Percentiles rank a stretch among this genome's conserved stretches.
These are phyloP conservation scores for Polytolypa hystricis DNA, from an alignment of 2,329 filamentous ascomycete genomes.

Conservation along the genomic window DNA sequence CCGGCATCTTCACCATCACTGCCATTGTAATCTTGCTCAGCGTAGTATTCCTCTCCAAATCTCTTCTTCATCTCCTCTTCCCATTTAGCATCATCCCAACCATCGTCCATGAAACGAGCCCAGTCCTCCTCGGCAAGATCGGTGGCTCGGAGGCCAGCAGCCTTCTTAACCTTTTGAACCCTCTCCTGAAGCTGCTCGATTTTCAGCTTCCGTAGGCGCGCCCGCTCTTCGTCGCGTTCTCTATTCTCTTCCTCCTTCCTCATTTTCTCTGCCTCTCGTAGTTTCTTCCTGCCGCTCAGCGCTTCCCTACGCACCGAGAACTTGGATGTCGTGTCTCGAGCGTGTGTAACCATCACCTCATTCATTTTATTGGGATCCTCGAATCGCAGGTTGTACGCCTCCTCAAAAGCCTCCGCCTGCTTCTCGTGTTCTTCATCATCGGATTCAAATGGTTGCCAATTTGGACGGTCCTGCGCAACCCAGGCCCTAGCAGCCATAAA, in stretches of 20 bases:
- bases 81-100: constrained; percentile 84
- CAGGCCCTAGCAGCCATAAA: constrained; percentile 89
- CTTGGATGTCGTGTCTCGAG: constrained; percentile 70
- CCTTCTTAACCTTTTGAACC: constrained; percentile 76
- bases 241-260: constrained; percentile 69
- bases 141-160: constrained; percentile 65
- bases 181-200: constrained; percentile 84
- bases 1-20: constrained; percentile 29
- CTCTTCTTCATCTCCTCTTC: constrained; percentile 78
- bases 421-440: constrained; percentile 71
- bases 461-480: constrained; percentile 56
- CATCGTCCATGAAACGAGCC: constrained; percentile 71
- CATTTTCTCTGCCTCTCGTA: constrained; percentile 65
- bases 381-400: constrained; percentile 91
- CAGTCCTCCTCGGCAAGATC: constrained; percentile 65
- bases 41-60: constrained; percentile 89
- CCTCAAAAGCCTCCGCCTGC: constrained; percentile 75
- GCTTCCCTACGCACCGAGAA: constrained; percentile 82
- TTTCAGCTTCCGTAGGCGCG: constrained; percentile 73
- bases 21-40: constrained; percentile 47
- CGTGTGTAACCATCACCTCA: constrained; percentile 76
- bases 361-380: constrained; percentile 84
- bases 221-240: constrained; percentile 67
- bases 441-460: constrained; percentile 76
- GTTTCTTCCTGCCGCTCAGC: constrained; percentile 61